Evolutionary conservation across 352 stramenopile species (phyloP).

Genomic region (Globisporangium camurandrum): DNA sequence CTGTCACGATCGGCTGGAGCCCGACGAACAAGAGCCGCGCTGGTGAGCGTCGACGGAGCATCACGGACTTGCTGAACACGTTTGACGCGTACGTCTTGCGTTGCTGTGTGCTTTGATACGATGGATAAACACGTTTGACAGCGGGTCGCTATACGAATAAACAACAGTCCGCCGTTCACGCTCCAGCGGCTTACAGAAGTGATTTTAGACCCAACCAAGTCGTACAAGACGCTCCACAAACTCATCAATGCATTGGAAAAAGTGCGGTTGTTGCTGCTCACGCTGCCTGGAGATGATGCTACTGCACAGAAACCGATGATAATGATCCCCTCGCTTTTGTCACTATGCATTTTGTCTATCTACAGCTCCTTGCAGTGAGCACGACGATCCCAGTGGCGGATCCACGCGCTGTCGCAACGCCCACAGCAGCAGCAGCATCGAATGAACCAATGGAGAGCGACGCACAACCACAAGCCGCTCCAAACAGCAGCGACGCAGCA

Average conservation of each 20-base stretch:
- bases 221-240: constrained; percentile 73
- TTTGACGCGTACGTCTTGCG: constrained; percentile 38
- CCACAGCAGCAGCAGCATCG: no score
- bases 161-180: constrained; percentile 70
- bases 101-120: neutral
- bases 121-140: no score
- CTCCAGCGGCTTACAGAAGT: constrained; percentile 77
- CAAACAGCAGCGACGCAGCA: constrained; percentile 12
- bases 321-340: no score
- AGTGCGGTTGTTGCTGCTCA: no score
- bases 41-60: constrained; percentile 38
- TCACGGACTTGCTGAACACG: constrained; percentile 50
- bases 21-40: constrained; percentile 46
- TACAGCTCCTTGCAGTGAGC: constrained; percentile 53
- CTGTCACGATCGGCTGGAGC: constrained; percentile 28
- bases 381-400: constrained; percentile 63
- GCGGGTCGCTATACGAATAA: no score
- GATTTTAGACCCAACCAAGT: constrained; percentile 54
- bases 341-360: neutral
- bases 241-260: constrained; percentile 81
- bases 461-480: no score
- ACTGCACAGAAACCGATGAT: no score
- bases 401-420: constrained; percentile 21
- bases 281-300: no score
- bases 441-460: no score